Evolutionary conservation across 2,329 filamentous ascomycete genomes (phyloP).

Genomic region (Arachnomyces sp.): DNA sequence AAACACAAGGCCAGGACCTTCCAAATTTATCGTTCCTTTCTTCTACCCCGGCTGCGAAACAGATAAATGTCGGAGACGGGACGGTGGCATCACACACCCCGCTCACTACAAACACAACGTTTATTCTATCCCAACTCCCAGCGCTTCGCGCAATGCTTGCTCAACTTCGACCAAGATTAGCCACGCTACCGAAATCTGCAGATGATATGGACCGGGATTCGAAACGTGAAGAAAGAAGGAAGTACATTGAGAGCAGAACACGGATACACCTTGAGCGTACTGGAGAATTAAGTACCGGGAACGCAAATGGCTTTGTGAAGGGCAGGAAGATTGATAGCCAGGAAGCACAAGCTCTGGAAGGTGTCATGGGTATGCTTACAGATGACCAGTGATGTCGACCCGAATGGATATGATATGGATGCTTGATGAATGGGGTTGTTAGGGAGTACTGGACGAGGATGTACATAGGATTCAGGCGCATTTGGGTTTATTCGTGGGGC

Average conservation of each 20-base stretch:
- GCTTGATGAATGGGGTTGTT: no score
- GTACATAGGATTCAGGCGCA: no score
- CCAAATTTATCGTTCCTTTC: conserved; percentile 51
- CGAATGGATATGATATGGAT: conserved; percentile 1
- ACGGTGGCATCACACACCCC: conserved; percentile 29
- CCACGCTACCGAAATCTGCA: conserved; percentile 30
- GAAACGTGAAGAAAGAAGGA: conserved; percentile 63
- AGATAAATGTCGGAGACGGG: conserved; percentile 38
- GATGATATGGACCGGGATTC: conserved; percentile 37
- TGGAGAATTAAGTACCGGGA: conserved; percentile 29
- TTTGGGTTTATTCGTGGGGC: no score
- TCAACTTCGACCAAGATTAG: conserved; percentile 59
- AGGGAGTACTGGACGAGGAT: no score
- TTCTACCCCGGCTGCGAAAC: conserved; percentile 39
- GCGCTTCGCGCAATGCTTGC: conserved; percentile 65
- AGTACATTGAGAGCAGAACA: conserved; percentile 78
- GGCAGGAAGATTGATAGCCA: conserved; percentile 33
- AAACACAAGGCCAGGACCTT: conserved; percentile 14
- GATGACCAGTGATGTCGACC: not conserved
- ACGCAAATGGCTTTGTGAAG: conserved; percentile 27
- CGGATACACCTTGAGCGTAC: conserved; percentile 63
- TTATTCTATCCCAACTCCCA: conserved; percentile 76
- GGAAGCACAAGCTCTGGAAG: conserved; percentile 36
- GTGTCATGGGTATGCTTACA: conserved; percentile 27
- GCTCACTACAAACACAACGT: conserved; percentile 48